phyloP scores from a whole-genome alignment of 257 asterid species.

The Nicotiana undulata region DNA sequence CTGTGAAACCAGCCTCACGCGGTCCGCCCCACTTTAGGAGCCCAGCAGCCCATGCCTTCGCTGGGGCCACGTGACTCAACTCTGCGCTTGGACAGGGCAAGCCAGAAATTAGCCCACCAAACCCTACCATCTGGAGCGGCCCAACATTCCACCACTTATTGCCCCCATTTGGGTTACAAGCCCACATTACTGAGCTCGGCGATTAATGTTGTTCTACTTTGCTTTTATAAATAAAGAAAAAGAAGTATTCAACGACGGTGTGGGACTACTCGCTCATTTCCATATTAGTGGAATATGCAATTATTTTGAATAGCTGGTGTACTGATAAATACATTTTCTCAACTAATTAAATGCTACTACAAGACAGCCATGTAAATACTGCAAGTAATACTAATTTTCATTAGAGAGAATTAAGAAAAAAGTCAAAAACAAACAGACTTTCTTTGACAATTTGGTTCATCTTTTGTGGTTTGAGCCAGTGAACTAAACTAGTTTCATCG shows the following conservation, averaged over 20 bases:
- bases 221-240: rapidly evolving
- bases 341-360: too few relatives aligned
- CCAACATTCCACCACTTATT: not conserved
- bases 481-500: too few relatives aligned
- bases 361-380: too few relatives aligned
- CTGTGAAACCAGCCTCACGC: not conserved
- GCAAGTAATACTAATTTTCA: too few relatives aligned
- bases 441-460: not conserved
- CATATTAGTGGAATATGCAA: too few relatives aligned
- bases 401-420: too few relatives aligned
- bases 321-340: too few relatives aligned
- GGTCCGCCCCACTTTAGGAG: not conserved
- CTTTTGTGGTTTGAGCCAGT: too few relatives aligned
- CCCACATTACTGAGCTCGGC: not conserved
- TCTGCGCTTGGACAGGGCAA: not conserved
- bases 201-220: not conserved
- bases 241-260: not conserved
- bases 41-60: not conserved
- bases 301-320: not conserved
- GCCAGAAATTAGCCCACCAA: not conserved
- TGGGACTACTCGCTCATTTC: not conserved
- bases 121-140: not conserved
- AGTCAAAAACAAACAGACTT: too few relatives aligned
- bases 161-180: not conserved
- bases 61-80: not conserved